phyloP scores from a whole-genome alignment of 1,284 basidiomycete species.

The Moniliophthora roreri region DNA sequence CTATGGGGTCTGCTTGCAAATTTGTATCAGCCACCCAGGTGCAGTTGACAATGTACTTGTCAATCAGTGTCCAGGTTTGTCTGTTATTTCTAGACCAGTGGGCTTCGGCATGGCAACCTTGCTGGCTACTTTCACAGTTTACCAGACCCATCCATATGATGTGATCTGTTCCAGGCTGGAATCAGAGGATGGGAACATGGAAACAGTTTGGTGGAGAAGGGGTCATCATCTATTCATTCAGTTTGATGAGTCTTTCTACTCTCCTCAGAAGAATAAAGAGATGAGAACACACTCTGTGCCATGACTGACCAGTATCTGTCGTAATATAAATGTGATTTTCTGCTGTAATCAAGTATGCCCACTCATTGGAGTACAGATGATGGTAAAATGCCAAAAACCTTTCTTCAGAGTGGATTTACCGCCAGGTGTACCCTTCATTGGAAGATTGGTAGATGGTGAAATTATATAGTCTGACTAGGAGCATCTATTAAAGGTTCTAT shows the following conservation, averaged over 20 bases:
- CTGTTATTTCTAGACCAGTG: slow-evolving; percentile 81
- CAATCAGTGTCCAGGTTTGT: slow-evolving; percentile 73
- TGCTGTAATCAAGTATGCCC: slow-evolving; percentile 89
- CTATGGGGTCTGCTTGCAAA: slow-evolving; percentile 77
- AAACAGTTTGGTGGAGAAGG: slow-evolving; percentile 82
- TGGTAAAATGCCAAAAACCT: slow-evolving; percentile 84
- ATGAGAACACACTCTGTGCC: slow-evolving; percentile 56
- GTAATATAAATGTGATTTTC: slow-evolving; percentile 74
- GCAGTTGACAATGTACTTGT: slow-evolving; percentile 88
- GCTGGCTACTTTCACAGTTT: slow-evolving; percentile 57
- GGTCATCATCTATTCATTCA: no score
- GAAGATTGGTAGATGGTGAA: slow-evolving; percentile 87
- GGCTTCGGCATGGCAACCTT: slow-evolving; percentile 72
- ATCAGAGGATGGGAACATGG: slow-evolving; percentile 76
- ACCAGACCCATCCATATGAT: slow-evolving; percentile 88
- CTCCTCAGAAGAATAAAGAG: no score
- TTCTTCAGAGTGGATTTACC: slow-evolving; percentile 56
- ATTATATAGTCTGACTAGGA: slow-evolving; percentile 82
- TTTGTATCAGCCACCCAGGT: slow-evolving; percentile 87
- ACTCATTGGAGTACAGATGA: slow-evolving; percentile 76
- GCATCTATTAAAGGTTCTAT: slow-evolving; percentile 50
- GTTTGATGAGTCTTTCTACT: no score
- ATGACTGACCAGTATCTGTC: slow-evolving; percentile 76
- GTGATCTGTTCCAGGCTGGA: slow-evolving; percentile 87
- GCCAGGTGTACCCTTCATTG: slow-evolving; percentile 95